Conservation (phyloP, 805 yeast species). For the Maudiozyma saulgeensis region DNA sequence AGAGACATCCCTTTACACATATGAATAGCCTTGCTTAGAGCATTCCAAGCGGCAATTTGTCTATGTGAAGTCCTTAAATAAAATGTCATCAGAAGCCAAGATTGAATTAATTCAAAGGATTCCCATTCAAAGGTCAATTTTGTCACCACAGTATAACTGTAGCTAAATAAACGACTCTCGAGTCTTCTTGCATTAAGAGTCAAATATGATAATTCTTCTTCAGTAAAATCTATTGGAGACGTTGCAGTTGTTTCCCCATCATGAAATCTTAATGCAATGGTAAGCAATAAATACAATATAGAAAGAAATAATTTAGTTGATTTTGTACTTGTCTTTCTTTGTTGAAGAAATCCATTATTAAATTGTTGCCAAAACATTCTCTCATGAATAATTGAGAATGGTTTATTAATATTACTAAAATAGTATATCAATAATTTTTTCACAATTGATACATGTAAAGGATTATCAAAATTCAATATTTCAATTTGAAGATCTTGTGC, state of each 20-base stretch:
- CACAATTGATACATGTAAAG: conserved; percentile 19
- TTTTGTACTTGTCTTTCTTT: conserved; percentile 18
- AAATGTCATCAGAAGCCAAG: conserved; percentile 38
- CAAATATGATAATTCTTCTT: conserved; percentile 9
- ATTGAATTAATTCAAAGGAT: conserved; percentile 40
- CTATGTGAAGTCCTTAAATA: conserved; percentile 37
- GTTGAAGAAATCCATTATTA: conserved; percentile 19
- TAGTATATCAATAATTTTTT: conserved; percentile 29
- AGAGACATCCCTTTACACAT: conserved; percentile 39
- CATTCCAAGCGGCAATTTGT: conserved; percentile 36
- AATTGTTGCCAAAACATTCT: conserved; percentile 44
- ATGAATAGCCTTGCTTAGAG: conserved; percentile 35
- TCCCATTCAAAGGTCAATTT: conserved; percentile 43
- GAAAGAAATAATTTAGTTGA: conserved; percentile 43
- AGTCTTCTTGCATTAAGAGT: conserved; percentile 11
- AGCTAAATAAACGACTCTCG: conserved; percentile 37
- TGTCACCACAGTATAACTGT: conserved; percentile 31
- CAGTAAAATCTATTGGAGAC: conserved; percentile 4
- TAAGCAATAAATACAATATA: conserved; percentile 39
- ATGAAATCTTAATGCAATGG: conserved; percentile 41
- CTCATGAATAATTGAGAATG: conserved; percentile 45
- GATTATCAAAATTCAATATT: conserved; percentile 14
- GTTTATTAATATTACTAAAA: conserved; percentile 43
- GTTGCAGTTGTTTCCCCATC: conserved; percentile 29
- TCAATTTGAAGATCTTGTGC: neutral